Percentiles rank a stretch among this genome's conserved stretches.
These are phyloP conservation scores for Paecilomyces fulvus DNA, from an alignment of 2,329 filamentous ascomycete genomes.

Conservation along the genomic window DNA sequence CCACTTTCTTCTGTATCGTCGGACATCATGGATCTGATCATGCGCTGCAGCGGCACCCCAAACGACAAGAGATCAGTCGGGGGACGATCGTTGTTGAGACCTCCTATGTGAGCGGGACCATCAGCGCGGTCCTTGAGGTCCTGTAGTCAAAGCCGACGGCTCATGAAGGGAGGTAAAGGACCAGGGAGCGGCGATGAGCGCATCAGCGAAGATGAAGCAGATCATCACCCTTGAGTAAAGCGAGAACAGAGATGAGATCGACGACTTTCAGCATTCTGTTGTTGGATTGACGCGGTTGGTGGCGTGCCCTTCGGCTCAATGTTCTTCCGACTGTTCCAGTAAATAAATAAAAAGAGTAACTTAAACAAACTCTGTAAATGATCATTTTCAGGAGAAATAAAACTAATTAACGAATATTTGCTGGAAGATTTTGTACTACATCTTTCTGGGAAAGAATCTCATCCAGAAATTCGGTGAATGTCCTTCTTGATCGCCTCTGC, in stretches of 20 bases:
- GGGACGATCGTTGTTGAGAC: not conserved
- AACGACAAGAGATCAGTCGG: not conserved
- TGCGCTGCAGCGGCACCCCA: not conserved
- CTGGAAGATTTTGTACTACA: too few species aligned
- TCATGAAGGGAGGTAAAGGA: not conserved
- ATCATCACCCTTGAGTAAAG: not conserved
- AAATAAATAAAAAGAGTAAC: not conserved
- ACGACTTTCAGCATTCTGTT: not conserved
- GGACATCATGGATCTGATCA: constrained; percentile 21
- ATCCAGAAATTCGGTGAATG: not conserved
- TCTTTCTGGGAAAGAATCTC: not conserved
- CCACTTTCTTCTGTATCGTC: constrained; percentile 35
- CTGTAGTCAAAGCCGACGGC: constrained; percentile 9
- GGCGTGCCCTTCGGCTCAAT: constrained; percentile 17
- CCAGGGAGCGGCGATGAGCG: not conserved
- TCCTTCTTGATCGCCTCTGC: too few species aligned
- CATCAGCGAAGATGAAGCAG: not conserved
- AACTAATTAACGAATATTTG: too few species aligned
- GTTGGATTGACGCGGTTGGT: not conserved
- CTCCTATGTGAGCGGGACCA: constrained; percentile 13
- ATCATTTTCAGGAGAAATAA: too few species aligned
- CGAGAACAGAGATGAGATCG: not conserved
- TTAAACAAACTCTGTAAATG: too few species aligned
- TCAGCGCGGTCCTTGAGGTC: constrained; percentile 14
- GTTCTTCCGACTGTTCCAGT: constrained; percentile 16